Evolutionary conservation across 495 filamentous ascomycete species (phyloP).

Genomic region (Aspergillus panamensis): DNA sequence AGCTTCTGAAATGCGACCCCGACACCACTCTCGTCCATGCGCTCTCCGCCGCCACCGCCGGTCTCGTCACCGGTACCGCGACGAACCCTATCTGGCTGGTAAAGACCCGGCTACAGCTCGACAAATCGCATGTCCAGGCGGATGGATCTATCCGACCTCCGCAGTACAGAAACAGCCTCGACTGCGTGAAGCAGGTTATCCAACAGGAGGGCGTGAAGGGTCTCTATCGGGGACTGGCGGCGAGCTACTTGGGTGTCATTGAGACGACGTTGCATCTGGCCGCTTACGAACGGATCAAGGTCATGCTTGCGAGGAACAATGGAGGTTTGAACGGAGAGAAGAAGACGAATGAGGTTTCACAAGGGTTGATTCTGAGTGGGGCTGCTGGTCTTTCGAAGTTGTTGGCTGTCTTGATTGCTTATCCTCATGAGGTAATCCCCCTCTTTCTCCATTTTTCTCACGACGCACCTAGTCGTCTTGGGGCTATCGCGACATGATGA

Average conservation of each 20-base stretch:
- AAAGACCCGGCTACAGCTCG: slow-evolving; percentile 85
- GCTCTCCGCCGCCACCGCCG: slow-evolving; percentile 66
- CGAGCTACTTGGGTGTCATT: slow-evolving; percentile 79
- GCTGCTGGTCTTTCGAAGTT: slow-evolving; percentile 82
- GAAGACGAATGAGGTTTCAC: slow-evolving; percentile 30
- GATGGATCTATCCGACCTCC: slow-evolving; percentile 14
- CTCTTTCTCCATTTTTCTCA: background rate
- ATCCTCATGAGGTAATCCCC: slow-evolving; percentile 75
- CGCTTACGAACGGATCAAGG: slow-evolving; percentile 82
- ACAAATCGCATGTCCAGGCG: slow-evolving; percentile 60
- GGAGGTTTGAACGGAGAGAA: slow-evolving; percentile 17
- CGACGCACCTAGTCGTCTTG: background rate
- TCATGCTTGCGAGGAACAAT: slow-evolving; percentile 55
- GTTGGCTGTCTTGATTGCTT: slow-evolving; percentile 72
- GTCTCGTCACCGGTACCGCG: slow-evolving; percentile 75
- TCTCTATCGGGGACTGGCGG: slow-evolving; percentile 80
- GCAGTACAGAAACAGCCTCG: slow-evolving; percentile 75
- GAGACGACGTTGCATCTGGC: slow-evolving; percentile 87
- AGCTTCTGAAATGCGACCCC: slow-evolving; percentile 42
- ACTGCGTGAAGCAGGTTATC: slow-evolving; percentile 74
- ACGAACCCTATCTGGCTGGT: slow-evolving; percentile 94
- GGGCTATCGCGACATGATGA: background rate
- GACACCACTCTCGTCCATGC: slow-evolving; percentile 72
- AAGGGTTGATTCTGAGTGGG: slow-evolving; percentile 50
- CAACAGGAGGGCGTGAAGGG: slow-evolving; percentile 72